These are phyloP conservation scores for Ceratocystis destructans DNA, from an alignment of 2,329 filamentous ascomycete genomes.

Conservation along the genomic window DNA sequence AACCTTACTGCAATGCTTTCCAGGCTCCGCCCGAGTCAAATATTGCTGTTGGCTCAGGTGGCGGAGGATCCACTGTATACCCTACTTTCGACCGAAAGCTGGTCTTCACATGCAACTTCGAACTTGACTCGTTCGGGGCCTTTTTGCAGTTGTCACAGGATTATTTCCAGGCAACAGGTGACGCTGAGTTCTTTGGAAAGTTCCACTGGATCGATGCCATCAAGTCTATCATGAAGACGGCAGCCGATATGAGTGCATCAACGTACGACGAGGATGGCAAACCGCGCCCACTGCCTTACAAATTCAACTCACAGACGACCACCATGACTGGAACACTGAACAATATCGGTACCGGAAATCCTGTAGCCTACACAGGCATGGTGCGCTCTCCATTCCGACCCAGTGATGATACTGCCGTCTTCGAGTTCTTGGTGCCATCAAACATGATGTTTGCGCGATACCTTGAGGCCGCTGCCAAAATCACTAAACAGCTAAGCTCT, in stretches of 20 bases:
- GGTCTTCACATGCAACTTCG: slow-evolving; percentile 85
- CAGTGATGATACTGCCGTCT: slow-evolving; percentile 74
- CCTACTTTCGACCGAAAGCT: slow-evolving; percentile 21
- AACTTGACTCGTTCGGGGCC: slow-evolving; percentile 74
- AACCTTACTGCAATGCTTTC: slow-evolving; percentile 82
- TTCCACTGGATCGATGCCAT: slow-evolving; percentile 61
- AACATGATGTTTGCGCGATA: slow-evolving; percentile 72
- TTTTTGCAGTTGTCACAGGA: slow-evolving; percentile 71
- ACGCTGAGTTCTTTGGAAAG: slow-evolving; percentile 54
- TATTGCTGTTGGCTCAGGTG: slow-evolving; percentile 33
- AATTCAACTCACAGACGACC: slow-evolving; percentile 53
- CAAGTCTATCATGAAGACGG: slow-evolving; percentile 51
- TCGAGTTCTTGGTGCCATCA: slow-evolving; percentile 76
- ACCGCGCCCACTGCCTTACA: slow-evolving; percentile 51
- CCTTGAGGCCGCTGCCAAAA: slow-evolving; percentile 35
- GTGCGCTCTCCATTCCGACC: slow-evolving; percentile 81
- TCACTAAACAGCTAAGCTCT: slow-evolving; percentile 41
- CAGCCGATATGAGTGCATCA: slow-evolving; percentile 55
- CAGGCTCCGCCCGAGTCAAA: slow-evolving; percentile 69
- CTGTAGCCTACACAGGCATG: slow-evolving; percentile 62
- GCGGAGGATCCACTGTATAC: slow-evolving; percentile 19
- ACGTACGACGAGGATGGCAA: slow-evolving; percentile 53
- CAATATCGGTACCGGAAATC: slow-evolving; percentile 55
- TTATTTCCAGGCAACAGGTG: slow-evolving; percentile 58
- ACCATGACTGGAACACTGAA: slow-evolving; percentile 32